These are phyloP conservation scores for Suhomyces emberorum DNA, from an alignment of 805 yeast genomes.

Conservation along the genomic window DNA sequence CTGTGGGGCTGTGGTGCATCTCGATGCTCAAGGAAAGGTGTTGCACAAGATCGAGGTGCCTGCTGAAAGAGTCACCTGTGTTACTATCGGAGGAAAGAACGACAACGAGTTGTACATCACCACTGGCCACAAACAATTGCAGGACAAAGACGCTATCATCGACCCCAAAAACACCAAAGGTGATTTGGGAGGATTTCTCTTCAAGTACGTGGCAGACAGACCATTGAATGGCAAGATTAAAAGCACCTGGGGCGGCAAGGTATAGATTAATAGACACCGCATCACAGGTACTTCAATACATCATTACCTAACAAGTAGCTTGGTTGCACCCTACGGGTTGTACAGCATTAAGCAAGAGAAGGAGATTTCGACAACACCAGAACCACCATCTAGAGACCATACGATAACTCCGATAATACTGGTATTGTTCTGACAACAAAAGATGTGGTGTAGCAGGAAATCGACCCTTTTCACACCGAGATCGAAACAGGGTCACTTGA, in stretches of 20 bases:
- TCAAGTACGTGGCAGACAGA: constrained; percentile 39
- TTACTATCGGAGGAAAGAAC: constrained; percentile 54
- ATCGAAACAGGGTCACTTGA: too few species aligned
- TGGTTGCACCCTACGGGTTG: too few species aligned
- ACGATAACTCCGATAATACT: too few species aligned
- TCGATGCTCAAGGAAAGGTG: constrained; percentile 47
- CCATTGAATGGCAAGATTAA: constrained; percentile 25
- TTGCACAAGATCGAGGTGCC: constrained; percentile 53
- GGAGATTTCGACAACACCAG: too few species aligned
- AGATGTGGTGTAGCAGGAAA: too few species aligned
- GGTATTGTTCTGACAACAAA: too few species aligned
- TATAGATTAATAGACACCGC: too few species aligned
- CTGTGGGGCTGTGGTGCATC: constrained; percentile 53
- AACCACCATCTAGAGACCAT: too few species aligned
- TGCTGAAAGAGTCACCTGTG: constrained; percentile 59
- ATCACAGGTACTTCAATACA: too few species aligned
- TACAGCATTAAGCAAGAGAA: too few species aligned
- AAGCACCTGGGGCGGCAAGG: constrained; percentile 29
- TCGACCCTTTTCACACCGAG: too few species aligned
- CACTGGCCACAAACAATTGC: constrained; percentile 52
- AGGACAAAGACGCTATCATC: constrained; percentile 30
- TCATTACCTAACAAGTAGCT: too few species aligned
- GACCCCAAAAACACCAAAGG: constrained; percentile 26
- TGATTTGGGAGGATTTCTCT: constrained; percentile 64
- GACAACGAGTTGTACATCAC: constrained; percentile 63